These are phyloP conservation scores for Macrocystidia cucumis DNA, from an alignment of 1,284 basidiomycete species.

Conservation along the genomic window DNA sequence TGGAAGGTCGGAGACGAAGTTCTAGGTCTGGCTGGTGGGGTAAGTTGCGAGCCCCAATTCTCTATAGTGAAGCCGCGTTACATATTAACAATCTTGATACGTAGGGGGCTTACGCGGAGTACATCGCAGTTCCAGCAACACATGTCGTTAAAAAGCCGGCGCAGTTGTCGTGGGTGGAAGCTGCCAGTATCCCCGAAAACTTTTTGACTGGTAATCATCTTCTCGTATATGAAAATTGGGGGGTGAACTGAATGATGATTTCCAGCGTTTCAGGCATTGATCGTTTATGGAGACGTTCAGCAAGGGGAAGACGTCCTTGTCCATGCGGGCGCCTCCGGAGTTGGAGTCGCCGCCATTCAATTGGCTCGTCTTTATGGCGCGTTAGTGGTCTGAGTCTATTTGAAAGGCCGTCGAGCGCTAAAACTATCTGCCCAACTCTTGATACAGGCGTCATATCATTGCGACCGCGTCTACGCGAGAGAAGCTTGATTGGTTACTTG, in stretches of 20 bases:
- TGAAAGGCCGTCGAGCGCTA: neutral
- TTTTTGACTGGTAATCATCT: slow-evolving; percentile 67
- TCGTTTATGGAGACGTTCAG: slow-evolving; percentile 64
- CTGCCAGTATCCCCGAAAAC: slow-evolving; percentile 81
- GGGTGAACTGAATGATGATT: slow-evolving; percentile 8
- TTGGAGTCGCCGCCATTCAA: slow-evolving; percentile 89
- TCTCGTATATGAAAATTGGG: neutral
- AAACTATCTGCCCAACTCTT: neutral
- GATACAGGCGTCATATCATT: slow-evolving; percentile 57
- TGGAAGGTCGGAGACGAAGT: slow-evolving; percentile 83
- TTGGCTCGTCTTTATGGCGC: slow-evolving; percentile 72
- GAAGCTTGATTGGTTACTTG: slow-evolving; percentile 77
- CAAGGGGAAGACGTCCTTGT: slow-evolving; percentile 75
- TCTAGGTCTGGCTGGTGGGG: slow-evolving; percentile 63
- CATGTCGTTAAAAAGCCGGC: slow-evolving; percentile 75
- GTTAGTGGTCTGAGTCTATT: slow-evolving; percentile 34
- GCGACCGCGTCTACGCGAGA: slow-evolving; percentile 83
- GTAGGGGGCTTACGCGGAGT: slow-evolving; percentile 92
- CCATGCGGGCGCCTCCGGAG: slow-evolving; percentile 87
- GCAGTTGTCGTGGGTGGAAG: slow-evolving; percentile 75
- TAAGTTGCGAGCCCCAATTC: slow-evolving; percentile 16
- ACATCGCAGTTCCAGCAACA: slow-evolving; percentile 60
- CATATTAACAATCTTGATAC: slow-evolving; percentile 5
- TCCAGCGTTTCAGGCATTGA: slow-evolving; percentile 79
- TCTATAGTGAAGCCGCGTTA: neutral